These are phyloP conservation scores for Oryza glaberrima DNA, from an alignment of 176 grass and related monocot genomes.

Conservation along the genomic window DNA sequence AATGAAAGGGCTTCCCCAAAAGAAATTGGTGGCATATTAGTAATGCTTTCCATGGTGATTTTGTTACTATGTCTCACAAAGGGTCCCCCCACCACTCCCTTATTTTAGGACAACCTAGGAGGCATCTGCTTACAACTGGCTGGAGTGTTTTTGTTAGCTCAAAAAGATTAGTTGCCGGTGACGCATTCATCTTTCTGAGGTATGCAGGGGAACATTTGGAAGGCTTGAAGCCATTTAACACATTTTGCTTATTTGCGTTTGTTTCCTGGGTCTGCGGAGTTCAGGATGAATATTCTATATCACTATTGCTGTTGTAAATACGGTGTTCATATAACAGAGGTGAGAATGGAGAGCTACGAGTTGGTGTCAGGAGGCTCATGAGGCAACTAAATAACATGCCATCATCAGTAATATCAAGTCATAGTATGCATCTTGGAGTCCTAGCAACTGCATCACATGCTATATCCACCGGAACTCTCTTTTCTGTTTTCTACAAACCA, in stretches of 20 bases:
- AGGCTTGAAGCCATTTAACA: constrained; percentile 4
- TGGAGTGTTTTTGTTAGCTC: constrained; percentile 97
- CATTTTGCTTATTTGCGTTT: not conserved
- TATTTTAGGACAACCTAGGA: constrained; percentile 75
- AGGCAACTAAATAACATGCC: constrained; percentile 80
- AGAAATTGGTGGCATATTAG: not conserved
- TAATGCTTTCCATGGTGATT: not conserved
- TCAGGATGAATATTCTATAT: constrained; percentile 16
- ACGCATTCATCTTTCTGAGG: constrained; percentile 94
- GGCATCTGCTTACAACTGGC: constrained; percentile 88
- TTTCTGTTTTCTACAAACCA: constrained; percentile 92
- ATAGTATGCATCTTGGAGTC: constrained; percentile 96
- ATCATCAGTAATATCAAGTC: constrained; percentile 90
- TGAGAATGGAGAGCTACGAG: constrained; percentile 77
- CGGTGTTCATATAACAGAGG: constrained; percentile 49
- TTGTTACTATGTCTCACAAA: constrained; percentile 4
- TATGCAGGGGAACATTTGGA: constrained; percentile 25
- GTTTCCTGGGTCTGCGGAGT: constrained; percentile 20
- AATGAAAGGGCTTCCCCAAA: not conserved
- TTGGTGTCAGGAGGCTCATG: constrained; percentile 74
- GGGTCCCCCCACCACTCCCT: not conserved
- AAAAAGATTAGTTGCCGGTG: constrained; percentile 87
- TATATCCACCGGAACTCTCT: constrained; percentile 69
- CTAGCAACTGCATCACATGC: constrained; percentile 93
- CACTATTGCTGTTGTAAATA: constrained; percentile 22